Evolutionary conservation across 495 filamentous ascomycete genomes (phyloP).

Genomic region (Xylaria sp.): DNA sequence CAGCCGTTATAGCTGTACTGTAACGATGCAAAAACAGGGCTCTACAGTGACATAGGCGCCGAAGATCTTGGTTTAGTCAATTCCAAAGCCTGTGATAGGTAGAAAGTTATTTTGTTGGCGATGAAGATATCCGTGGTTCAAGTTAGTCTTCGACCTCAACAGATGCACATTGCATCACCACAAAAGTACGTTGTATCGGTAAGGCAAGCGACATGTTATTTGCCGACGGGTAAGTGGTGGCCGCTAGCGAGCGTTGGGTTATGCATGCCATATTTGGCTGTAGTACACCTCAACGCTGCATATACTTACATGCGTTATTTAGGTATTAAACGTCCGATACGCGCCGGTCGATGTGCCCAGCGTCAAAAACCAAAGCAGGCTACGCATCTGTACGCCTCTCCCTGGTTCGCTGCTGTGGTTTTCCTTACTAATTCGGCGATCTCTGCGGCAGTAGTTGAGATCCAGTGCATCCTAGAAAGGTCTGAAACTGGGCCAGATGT

Average conservation of each 20-base stretch:
- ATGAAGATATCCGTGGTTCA: neutral
- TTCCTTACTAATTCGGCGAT: conserved; percentile 21
- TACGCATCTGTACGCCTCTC: conserved; percentile 8
- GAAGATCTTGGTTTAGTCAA: neutral
- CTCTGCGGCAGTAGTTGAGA: conserved; percentile 5
- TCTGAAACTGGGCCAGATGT: neutral
- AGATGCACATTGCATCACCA: neutral
- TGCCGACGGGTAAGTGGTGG: conserved; percentile 24
- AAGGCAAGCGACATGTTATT: conserved; percentile 24
- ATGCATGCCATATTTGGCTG: conserved; percentile 28
- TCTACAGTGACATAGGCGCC: neutral
- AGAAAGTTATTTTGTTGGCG: neutral
- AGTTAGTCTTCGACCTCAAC: neutral
- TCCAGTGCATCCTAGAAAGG: neutral
- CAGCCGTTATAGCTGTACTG: neutral
- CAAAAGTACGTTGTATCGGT: neutral
- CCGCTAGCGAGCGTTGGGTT: conserved; percentile 26
- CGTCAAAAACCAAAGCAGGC: conserved; percentile 3
- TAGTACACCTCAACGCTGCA: conserved; percentile 24
- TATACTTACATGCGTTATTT: conserved; percentile 19
- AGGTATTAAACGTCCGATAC: conserved; percentile 21
- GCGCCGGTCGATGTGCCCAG: conserved; percentile 2
- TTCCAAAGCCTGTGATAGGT: neutral
- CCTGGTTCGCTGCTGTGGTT: conserved; percentile 1
- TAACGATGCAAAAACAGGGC: neutral